These are phyloP conservation scores for Rubus parviflorus DNA, from an alignment of 306 rosid species.

Conservation along the genomic window DNA sequence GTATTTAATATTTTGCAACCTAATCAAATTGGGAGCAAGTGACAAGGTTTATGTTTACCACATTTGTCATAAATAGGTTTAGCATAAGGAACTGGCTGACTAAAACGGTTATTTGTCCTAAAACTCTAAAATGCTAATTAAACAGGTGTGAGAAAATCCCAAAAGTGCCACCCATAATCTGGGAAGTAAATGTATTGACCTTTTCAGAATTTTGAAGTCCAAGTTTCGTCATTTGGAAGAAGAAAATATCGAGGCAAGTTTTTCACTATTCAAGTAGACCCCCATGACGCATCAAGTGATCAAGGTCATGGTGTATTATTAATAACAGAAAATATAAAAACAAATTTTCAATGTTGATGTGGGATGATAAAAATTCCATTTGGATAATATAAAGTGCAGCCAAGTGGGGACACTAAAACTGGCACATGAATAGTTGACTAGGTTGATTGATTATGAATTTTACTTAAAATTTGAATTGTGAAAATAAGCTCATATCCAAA, in stretches of 20 bases:
- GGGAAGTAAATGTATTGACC: slow-evolving; percentile 30
- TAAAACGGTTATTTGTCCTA: neutral
- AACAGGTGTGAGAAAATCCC: neutral
- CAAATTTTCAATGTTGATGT: neutral
- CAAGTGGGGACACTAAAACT: slow-evolving; percentile 9
- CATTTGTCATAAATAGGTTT: neutral
- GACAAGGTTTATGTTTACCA: neutral
- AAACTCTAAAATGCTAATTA: neutral
- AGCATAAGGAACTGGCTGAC: neutral
- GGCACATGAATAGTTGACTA: slow-evolving; percentile 34
- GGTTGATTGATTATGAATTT: neutral
- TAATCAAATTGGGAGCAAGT: neutral
- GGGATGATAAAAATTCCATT: neutral
- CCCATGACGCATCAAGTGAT: slow-evolving; percentile 21
- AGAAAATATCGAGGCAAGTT: neutral
- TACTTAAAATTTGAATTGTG: no score
- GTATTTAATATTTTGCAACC: neutral
- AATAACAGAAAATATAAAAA: neutral
- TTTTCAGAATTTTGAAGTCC: slow-evolving; percentile 6
- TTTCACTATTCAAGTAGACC: neutral
- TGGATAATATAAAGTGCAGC: neutral
- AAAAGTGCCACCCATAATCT: slow-evolving; percentile 11
- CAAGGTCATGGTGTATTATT: neutral
- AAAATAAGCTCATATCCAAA: no score
- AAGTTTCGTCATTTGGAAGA: slow-evolving; percentile 9